phyloP scores from a whole-genome alignment of 306 rosid species.

The Rosa multiflora region DNA sequence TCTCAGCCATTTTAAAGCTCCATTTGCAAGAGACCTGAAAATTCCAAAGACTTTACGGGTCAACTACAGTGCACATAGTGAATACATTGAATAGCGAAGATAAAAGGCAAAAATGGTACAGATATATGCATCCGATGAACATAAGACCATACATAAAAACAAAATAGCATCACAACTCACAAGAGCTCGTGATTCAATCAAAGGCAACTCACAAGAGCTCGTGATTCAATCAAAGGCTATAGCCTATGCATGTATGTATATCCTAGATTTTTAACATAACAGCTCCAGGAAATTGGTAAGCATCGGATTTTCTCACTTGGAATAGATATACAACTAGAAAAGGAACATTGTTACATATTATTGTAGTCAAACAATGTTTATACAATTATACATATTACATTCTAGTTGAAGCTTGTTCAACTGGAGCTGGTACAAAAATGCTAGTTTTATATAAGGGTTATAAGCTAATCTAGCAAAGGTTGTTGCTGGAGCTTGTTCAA shows the following conservation, averaged over 20 bases:
- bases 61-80: neutral
- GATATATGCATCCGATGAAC: constrained; percentile 14
- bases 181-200: neutral
- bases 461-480: too few species aligned
- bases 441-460: too few species aligned
- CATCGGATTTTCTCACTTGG: neutral
- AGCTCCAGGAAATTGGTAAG: neutral
- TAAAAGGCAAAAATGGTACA: neutral
- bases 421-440: too few species aligned
- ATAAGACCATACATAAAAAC: neutral
- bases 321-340: neutral
- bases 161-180: neutral
- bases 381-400: too few species aligned
- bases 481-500: too few species aligned
- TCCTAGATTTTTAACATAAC: neutral
- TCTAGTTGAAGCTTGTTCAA: too few species aligned
- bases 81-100: neutral
- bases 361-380: too few species aligned
- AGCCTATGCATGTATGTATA: neutral
- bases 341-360: too few species aligned
- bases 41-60: constrained; percentile 11
- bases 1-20: constrained; percentile 89
- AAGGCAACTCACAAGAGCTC: neutral
- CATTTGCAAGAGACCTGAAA: constrained; percentile 76
- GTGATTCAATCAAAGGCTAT: neutral